These are phyloP conservation scores for Diaporthe sp. DNA, from an alignment of 2,329 filamentous ascomycete genomes.

Conservation along the genomic window DNA sequence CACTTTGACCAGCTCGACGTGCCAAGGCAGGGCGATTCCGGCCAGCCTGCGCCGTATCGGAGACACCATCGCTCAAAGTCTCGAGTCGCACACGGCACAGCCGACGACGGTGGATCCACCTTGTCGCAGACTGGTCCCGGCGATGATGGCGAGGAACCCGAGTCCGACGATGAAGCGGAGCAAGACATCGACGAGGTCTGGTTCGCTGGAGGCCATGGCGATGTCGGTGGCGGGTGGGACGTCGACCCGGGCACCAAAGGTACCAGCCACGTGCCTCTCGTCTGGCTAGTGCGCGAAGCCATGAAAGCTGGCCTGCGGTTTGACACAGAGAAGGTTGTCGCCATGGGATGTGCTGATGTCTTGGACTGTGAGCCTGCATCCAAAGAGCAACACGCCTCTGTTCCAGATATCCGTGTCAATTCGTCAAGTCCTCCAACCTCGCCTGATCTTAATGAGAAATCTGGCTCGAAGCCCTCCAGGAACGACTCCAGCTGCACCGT, in stretches of 20 bases:
- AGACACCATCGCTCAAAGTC: conserved; percentile 49
- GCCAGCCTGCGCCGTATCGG: conserved; percentile 56
- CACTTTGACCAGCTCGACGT: conserved; percentile 23
- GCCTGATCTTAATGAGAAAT: conserved; percentile 21
- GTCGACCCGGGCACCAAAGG: conserved; percentile 68
- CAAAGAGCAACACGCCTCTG: not conserved
- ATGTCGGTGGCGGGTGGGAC: conserved; percentile 84
- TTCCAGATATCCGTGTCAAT: conserved; percentile 53
- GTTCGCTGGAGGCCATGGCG: conserved; percentile 84
- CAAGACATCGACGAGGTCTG: conserved; percentile 86
- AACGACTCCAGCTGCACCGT: conserved; percentile 4
- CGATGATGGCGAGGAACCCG: conserved; percentile 51
- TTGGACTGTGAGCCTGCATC: conserved; percentile 47
- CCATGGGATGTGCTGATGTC: conserved; percentile 71
- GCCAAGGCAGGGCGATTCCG: conserved; percentile 2
- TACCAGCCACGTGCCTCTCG: conserved; percentile 73
- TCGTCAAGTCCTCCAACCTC: conserved; percentile 44
- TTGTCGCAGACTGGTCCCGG: conserved; percentile 46
- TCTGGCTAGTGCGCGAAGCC: conserved; percentile 75
- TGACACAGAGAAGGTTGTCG: conserved; percentile 75
- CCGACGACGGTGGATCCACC: conserved; percentile 47
- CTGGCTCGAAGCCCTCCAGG: conserved; percentile 1
- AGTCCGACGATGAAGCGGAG: conserved; percentile 60
- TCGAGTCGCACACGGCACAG: conserved; percentile 43
- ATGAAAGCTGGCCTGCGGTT: conserved; percentile 76